Conservation (phyloP, 108 stramenopile genomes). For the Mayamaea pseudoterrestris region DNA sequence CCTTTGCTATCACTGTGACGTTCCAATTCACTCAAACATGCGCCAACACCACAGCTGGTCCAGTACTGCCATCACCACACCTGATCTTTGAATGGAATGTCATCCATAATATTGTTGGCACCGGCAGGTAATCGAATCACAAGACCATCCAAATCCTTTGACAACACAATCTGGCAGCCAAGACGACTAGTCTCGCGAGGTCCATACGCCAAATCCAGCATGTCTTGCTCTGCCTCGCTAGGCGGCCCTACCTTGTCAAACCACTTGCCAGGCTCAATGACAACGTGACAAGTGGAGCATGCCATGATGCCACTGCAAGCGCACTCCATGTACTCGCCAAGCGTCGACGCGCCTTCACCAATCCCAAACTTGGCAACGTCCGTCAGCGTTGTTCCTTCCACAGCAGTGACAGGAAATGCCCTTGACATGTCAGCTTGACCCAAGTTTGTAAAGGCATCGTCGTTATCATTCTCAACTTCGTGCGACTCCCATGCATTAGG, state of each 20-base stretch:
- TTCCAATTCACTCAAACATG: no score
- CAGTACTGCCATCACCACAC: no score
- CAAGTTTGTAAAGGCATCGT: no score
- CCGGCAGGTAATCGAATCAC: slow-evolving; percentile 36
- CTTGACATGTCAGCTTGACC: no score
- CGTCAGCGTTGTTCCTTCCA: slow-evolving; percentile 24
- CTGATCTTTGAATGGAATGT: slow-evolving; percentile 51
- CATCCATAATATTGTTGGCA: slow-evolving; percentile 57
- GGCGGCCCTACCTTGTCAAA: slow-evolving; percentile 30
- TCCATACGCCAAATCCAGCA: slow-evolving; percentile 58
- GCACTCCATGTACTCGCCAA: slow-evolving; percentile 57
- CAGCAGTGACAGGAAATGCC: slow-evolving; percentile 33
- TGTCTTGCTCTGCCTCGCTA: slow-evolving; percentile 49
- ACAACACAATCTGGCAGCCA: slow-evolving; percentile 50
- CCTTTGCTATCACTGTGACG: no score
- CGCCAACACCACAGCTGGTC: no score
- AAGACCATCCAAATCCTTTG: no score
- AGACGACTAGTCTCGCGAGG: slow-evolving; percentile 38
- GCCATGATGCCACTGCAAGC: slow-evolving; percentile 62
- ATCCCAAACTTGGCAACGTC: slow-evolving; percentile 45
- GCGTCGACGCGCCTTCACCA: slow-evolving; percentile 18
- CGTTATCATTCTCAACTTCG: slow-evolving; percentile 13
- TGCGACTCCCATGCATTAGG: slow-evolving; percentile 31
- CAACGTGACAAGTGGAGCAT: slow-evolving; percentile 68
- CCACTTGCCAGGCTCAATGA: slow-evolving; percentile 44